Evolutionary conservation across 306 rosid genomes (phyloP).

Genomic region (Citrullus amarus): DNA sequence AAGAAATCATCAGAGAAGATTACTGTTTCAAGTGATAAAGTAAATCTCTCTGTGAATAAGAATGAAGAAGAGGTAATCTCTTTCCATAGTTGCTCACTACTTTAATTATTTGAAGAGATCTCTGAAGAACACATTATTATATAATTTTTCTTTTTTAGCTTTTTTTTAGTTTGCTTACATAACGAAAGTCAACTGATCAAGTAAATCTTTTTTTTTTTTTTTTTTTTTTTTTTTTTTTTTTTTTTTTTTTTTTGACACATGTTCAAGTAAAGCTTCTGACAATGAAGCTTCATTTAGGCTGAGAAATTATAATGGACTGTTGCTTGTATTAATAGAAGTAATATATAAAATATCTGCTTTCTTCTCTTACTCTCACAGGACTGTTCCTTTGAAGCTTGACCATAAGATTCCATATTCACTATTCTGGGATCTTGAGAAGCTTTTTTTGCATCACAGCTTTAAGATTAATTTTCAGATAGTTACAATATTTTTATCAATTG

Average conservation of each 20-base stretch:
- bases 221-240: no score
- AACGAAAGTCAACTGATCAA: neutral
- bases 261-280: neutral
- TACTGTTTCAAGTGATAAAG: conserved; percentile 26
- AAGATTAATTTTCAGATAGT: neutral
- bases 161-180: neutral
- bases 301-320: neutral
- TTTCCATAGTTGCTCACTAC: neutral
- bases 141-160: neutral
- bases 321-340: neutral
- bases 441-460: neutral
- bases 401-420: neutral
- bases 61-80: conserved; percentile 53
- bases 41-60: conserved; percentile 24
- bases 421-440: neutral
- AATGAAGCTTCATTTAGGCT: neutral
- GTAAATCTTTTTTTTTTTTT: neutral
- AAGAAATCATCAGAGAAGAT: conserved; percentile 68
- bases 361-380: neutral
- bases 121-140: neutral
- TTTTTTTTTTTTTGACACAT: neutral
- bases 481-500: neutral
- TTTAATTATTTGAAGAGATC: neutral
- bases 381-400: neutral
- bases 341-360: neutral